Evolutionary conservation across 2,329 filamentous ascomycete genomes (phyloP).

Genomic region (Talaromyces amestolkiae): DNA sequence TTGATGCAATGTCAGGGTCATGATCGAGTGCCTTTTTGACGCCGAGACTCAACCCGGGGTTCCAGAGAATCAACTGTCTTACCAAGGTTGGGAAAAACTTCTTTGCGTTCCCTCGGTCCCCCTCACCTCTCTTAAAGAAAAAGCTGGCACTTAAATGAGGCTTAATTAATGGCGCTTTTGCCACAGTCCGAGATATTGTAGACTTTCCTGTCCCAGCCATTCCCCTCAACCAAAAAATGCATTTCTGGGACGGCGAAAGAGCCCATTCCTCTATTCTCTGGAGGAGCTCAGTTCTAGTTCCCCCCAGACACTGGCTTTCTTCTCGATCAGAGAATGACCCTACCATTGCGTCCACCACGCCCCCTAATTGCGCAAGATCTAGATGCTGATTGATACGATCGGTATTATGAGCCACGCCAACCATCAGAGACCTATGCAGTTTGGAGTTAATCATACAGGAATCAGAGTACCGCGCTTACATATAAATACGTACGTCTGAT

Average conservation of each 20-base stretch:
- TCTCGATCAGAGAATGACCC: not conserved
- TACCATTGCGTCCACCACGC: not conserved
- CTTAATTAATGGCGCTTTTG: not conserved
- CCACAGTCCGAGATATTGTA: not conserved
- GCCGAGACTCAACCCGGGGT: too few species aligned
- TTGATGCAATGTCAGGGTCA: too few species aligned
- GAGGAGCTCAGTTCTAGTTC: not conserved
- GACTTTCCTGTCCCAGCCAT: constrained; percentile 8
- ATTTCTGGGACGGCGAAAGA: not conserved
- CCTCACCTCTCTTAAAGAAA: constrained; percentile 1
- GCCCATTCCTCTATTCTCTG: not conserved
- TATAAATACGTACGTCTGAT: too few species aligned
- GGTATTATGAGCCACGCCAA: too few species aligned
- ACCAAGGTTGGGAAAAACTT: too few species aligned
- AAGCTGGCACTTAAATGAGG: too few species aligned
- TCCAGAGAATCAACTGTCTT: too few species aligned
- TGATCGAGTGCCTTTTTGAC: too few species aligned
- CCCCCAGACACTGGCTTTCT: not conserved
- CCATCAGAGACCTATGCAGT: too few species aligned
- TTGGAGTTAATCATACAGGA: too few species aligned
- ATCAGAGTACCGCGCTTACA: too few species aligned
- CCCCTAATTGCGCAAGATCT: not conserved
- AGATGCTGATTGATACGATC: too few species aligned
- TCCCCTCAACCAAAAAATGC: not conserved
- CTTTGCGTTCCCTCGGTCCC: not conserved